phyloP scores from a whole-genome alignment of 805 yeast species.

The Kluyveromyces aestuarii region DNA sequence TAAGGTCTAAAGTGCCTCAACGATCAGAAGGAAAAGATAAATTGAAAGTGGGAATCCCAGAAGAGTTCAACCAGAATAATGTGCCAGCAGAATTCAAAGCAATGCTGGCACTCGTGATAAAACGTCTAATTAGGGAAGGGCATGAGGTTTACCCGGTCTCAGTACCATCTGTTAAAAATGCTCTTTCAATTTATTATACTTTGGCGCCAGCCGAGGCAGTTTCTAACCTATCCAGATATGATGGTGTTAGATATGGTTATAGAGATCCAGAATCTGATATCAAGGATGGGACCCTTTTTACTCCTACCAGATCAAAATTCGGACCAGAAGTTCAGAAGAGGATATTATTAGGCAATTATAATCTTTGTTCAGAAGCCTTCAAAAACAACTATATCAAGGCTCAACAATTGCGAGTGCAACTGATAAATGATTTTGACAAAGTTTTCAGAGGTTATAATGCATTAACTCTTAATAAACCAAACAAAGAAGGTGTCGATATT shows the following conservation, averaged over 20 bases:
- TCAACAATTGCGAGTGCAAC: constrained; percentile 46
- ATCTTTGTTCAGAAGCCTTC: constrained; percentile 63
- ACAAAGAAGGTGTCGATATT: constrained; percentile 49
- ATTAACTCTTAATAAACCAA: constrained; percentile 14
- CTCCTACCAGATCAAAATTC: constrained; percentile 53
- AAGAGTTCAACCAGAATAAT: constrained; percentile 53
- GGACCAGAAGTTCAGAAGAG: constrained; percentile 81
- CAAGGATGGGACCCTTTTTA: constrained; percentile 35
- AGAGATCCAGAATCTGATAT: constrained; percentile 32
- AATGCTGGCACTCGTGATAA: constrained; percentile 40
- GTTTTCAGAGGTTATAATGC: constrained; percentile 49
- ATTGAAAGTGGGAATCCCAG: constrained; percentile 62
- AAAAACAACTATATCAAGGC: constrained; percentile 73
- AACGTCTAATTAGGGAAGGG: constrained; percentile 37
- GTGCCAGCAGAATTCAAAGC: constrained; percentile 38
- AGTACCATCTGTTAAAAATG: constrained; percentile 54
- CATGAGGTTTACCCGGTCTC: constrained; percentile 53
- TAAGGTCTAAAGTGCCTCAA: constrained; percentile 26
- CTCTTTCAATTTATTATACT: constrained; percentile 79
- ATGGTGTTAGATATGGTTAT: constrained; percentile 80
- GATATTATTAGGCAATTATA: constrained; percentile 77
- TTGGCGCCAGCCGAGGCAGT: constrained; percentile 90
- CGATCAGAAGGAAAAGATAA: constrained; percentile 7
- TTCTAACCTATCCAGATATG: constrained; percentile 82
- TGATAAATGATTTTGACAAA: constrained; percentile 57